Evolutionary conservation across 805 yeast genomes (phyloP), one percentile per base, ranked within the genome.

Genomic region (Jamesozyma gamospora): DNA sequence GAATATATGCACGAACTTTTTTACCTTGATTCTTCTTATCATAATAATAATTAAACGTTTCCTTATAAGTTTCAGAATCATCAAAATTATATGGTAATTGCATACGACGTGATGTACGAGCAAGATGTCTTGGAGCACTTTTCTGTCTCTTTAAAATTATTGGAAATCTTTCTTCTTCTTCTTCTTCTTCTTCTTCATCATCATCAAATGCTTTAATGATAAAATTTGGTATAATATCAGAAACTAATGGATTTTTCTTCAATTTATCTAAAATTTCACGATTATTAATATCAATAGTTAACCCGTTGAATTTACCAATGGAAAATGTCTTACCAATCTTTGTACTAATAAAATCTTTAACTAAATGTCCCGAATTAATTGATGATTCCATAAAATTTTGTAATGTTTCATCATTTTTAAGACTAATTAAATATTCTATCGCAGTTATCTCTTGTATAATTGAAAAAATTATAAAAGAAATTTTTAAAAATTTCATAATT

Each of bases 221-320:
- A 11, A 77, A 65, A 57, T 86, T 94, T 11, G 80, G 81, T 0
- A 82, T 76, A 3, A 86, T 66, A 29, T 77, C 82, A 3, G 76
- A 75, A 28, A 86, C 78, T 53, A 77, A 58, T 2, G 85, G 86
- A 52, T 77, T 79, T 16, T 56, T 58, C 32, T 65, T 65, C 43
- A 80, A 67, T 48, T 70, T 64, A 8, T 66, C 68, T 28, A 74
- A 49, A 1, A 70, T 63, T 10, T 65, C 73, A 21, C 72, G 25
- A 60, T 33, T 55, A 10, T 78, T 64, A 53, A 80, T 74, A 40
- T 69, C 70, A 1, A 87, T 86, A 0, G 79, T 69, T 44, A 86
- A 74, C 0, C 82, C 94, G 46, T 72, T 75, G 53, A 83, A 81
- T 17, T 68, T 69, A 1, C 94, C 94, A 51, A 85, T 75, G 0